These are phyloP conservation scores for Malassezia obtusa DNA, from an alignment of 1,284 basidiomycete genomes.

Conservation along the genomic window DNA sequence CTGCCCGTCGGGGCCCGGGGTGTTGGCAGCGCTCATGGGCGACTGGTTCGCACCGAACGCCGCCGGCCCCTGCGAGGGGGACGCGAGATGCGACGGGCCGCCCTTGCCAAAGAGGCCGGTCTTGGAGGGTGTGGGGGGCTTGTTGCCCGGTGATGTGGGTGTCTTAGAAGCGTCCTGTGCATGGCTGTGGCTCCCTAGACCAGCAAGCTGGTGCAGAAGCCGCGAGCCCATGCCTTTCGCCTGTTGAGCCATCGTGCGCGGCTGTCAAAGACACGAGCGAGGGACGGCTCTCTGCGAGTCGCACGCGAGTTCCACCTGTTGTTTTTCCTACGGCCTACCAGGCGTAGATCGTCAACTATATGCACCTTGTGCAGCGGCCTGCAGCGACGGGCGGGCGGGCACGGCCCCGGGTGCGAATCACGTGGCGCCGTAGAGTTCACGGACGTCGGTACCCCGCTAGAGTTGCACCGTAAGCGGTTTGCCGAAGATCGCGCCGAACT, in stretches of 20 bases:
- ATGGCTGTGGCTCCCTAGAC: not conserved
- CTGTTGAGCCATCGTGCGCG: constrained; percentile 10
- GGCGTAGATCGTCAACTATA: not conserved
- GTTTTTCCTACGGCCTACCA: not conserved
- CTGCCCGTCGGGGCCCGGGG: not conserved
- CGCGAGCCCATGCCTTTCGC: constrained; percentile 16
- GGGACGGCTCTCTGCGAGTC: too few relatives aligned
- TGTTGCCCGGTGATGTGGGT: not conserved
- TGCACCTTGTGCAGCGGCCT: not conserved
- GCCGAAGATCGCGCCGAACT: constrained; percentile 32
- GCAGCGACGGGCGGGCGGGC: too few relatives aligned
- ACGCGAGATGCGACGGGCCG: not conserved
- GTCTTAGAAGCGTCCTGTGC: not conserved
- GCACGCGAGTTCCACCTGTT: too few relatives aligned
- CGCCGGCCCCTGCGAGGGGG: not conserved
- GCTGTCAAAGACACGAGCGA: not conserved
- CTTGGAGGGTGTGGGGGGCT: not conserved
- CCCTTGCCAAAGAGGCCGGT: not conserved
- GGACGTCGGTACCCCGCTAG: too few relatives aligned
- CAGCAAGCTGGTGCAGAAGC: constrained; percentile 14
- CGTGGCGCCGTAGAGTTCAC: not conserved
- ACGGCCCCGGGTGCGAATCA: not conserved
- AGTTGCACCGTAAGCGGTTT: not conserved
- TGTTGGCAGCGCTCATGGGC: not conserved
- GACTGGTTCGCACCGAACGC: not conserved